Base-by-base conservation (phyloP, 2,329 filamentous ascomycete species). In the Arthrobotrys iridis region DNA sequence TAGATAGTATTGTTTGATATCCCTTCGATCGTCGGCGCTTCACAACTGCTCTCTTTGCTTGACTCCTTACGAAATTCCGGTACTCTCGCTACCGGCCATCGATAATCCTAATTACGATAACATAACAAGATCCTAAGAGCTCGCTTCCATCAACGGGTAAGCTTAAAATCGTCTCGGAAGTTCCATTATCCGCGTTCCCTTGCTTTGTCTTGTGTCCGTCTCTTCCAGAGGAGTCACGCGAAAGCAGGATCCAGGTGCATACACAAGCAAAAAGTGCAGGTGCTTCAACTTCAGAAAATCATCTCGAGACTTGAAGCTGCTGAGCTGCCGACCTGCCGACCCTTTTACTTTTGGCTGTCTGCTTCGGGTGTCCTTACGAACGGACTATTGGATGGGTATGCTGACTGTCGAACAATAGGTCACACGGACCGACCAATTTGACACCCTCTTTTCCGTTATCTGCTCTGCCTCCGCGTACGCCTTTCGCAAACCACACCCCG, bases 381-480 rank as follows among this genome's bases (percentile, higher is more conserved):
- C n/a, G 20, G 50, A 28, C 18, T 55, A 43, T 46, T 57, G 63
- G 57, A 68, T 67, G 62, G 71, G 63, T 75, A 68, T 67, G 71
- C 71, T 75, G 71, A 75, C 71, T 68, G 63, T 75, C 71, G 46
- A 68, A 46, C 71, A 28, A 68, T 70, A 59, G 71, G 71, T 75
- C 71, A 75, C 71, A 75, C 43, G 71, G 71, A 43, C 71, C 28
- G 41, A 55, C 63, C 71, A 59, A 48, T 63, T 68, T 64, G 71
- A 75, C 71, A 75, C 71, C 71, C 71, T 74, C 70, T 67, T 74
- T 63, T 60, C 43, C 37, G 45, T 43, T 63, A 40, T 63, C 43
- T 45, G 63, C 40, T 59, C 41, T 58, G 43, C 40, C 37, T 24
- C 55, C 60, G 50, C 68, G n/a, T 43, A 60, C 35, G 45, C 50